Conservation (phyloP, 305 asterid species). For the Vinca major region DNA sequence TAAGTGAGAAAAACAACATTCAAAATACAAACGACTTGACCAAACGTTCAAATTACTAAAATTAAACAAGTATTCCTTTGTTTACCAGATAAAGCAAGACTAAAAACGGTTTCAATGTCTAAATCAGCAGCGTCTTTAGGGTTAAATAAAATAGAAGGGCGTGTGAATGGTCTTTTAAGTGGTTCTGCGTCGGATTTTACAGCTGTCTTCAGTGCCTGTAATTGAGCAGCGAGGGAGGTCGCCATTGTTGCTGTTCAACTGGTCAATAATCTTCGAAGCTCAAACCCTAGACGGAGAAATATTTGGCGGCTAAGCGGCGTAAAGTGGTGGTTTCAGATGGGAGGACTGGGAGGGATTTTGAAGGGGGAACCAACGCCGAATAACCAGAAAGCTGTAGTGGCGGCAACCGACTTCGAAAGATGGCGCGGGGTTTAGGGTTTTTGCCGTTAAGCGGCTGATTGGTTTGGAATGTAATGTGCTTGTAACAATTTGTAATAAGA, state of each 20-base stretch:
- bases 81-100: slow-evolving; percentile 51
- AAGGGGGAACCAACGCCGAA: neutral
- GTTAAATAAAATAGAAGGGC: slow-evolving; percentile 66
- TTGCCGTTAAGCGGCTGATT: neutral
- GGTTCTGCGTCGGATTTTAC: slow-evolving; percentile 54
- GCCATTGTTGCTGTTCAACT: slow-evolving; percentile 30
- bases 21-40: too few relatives aligned
- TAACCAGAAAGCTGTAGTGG: too few relatives aligned
- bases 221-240: slow-evolving; percentile 58
- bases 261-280: too few relatives aligned
- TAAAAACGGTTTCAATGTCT: slow-evolving; percentile 51
- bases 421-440: slow-evolving; percentile 20
- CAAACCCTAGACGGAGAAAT: neutral
- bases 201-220: slow-evolving; percentile 49
- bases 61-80: neutral
- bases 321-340: neutral
- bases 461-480: neutral
- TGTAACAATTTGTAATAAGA: too few relatives aligned
- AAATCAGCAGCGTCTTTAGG: slow-evolving; percentile 79
- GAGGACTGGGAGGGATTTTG: neutral
- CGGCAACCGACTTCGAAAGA: slow-evolving; percentile 4
- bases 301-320: neutral
- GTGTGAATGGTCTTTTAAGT: slow-evolving; percentile 55
- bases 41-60: too few relatives aligned
- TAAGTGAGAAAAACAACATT: neutral